phyloP scores from a whole-genome alignment of 768 basidiomycete species.

The Kwoniella dendrophila region DNA sequence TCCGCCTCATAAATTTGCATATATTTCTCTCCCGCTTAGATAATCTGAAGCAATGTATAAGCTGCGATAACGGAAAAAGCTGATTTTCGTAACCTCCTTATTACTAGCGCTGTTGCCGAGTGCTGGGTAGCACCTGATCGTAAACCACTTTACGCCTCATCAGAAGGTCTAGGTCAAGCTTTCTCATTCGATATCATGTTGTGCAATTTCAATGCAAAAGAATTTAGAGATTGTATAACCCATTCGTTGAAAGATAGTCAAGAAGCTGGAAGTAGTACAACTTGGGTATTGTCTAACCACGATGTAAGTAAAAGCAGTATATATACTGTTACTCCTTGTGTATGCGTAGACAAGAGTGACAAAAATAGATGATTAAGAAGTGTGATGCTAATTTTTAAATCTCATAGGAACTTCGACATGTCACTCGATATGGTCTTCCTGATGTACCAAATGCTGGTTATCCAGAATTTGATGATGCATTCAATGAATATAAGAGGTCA shows the following conservation, averaged over 20 bases:
- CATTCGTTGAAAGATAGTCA: constrained; percentile 22
- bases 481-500: constrained; percentile 7
- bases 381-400: too few species aligned
- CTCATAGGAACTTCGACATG: constrained; percentile 41
- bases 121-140: constrained; percentile 44
- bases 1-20: neutral
- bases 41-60: neutral
- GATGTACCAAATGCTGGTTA: constrained; percentile 16
- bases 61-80: neutral
- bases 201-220: constrained; percentile 33
- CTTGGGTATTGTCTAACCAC: constrained; percentile 44
- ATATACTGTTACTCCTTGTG: neutral
- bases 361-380: neutral
- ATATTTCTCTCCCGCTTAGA: neutral
- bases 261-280: constrained; percentile 30
- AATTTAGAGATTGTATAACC: constrained; percentile 31
- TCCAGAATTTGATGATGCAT: constrained; percentile 15
- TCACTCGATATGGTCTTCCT: constrained; percentile 43
- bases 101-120: constrained; percentile 46
- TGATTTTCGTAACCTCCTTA: neutral
- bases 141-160: constrained; percentile 39
- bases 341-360: neutral
- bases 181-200: constrained; percentile 50
- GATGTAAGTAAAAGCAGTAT: constrained; percentile 6
- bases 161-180: constrained; percentile 43